Evolutionary conservation across 768 basidiomycete genomes (phyloP), one percentile per base, ranked within the genome.

Genomic region (Lactarius sanguifluus): DNA sequence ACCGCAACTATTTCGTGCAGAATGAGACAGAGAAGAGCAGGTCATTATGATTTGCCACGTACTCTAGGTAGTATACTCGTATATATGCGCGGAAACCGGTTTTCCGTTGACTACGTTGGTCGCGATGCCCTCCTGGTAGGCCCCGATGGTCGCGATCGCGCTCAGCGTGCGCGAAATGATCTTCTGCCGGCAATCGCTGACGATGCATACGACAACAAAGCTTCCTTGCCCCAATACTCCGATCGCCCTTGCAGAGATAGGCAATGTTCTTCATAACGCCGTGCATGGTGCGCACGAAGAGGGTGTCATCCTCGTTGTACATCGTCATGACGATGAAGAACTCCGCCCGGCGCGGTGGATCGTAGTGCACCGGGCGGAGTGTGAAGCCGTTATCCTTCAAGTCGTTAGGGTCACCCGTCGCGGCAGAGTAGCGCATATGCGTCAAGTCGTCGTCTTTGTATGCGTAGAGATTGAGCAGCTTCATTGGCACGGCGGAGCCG

Each of bases 11-110:
- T 52, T 52, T 52, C n/a, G 2, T 15, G 40, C 3, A 15, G 30
- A 28, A 62, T 59, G 34, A 56, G 63, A 28, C 7, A 34, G 43
- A 41, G 40, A 34, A 40, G 38, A 40, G 30, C 50, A 10, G 3
- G 34, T 23, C 41, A 38, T 7, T 0, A 52, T 3, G 20, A 25
- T 25, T 13, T 10, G 28, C n/a, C 41, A 79, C 85, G 64, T 69
- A 93, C 92, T 86, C 75, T 97, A 96, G 0, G 94, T 91, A 5
- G 96, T 98, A 77, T 94, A 94, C 75, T 96, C 94, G 79, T 92
- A 96, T 65, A 95, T 90, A 75, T 96, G 94, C 0, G 94, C 93
- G 1, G 86, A 83, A 9, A 98, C 96, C 0, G 89, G 84, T 73
- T 88, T 89, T 45, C 85, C 87, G 67, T 92, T 92, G 67, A 97